Evolutionary conservation across 208 protist genomes (phyloP).

Genomic region (Trypanosoma avium): DNA sequence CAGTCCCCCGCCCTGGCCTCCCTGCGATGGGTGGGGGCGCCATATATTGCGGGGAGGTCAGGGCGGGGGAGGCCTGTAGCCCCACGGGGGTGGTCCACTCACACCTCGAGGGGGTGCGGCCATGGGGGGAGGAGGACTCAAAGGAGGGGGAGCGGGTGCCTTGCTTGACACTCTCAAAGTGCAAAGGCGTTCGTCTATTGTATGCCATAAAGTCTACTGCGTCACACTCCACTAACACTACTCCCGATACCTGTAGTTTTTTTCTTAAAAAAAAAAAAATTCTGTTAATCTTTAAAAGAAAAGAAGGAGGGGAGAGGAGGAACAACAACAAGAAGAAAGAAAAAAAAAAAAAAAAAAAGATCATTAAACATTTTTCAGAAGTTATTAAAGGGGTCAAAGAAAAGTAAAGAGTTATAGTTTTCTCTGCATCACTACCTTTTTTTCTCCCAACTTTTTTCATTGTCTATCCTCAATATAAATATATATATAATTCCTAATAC

Average conservation of each 20-base stretch:
- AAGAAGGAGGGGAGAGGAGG: not conserved
- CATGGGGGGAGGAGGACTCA: conserved; percentile 4
- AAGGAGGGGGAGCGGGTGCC: conserved; percentile 13
- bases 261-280: not conserved
- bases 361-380: not conserved
- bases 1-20: conserved; percentile 5
- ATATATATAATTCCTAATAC: conserved; percentile 13
- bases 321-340: not conserved
- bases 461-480: no score
- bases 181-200: conserved; percentile 6
- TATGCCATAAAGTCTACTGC: conserved; percentile 3
- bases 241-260: not conserved
- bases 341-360: conserved; percentile 6
- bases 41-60: conserved; percentile 19
- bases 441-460: conserved; percentile 1
- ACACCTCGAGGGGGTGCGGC: conserved; percentile 11
- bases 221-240: not conserved
- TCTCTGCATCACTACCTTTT: not conserved
- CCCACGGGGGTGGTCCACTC: conserved; percentile 5
- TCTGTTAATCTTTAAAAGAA: not conserved
- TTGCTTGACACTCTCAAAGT: not conserved
- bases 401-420: no score
- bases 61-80: conserved; percentile 10
- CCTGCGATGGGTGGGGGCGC: conserved; percentile 33
- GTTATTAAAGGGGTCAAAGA: no score